These are phyloP conservation scores for Pseudogymnoascus verrucosus DNA, from an alignment of 2,329 filamentous ascomycete species.

Conservation along the genomic window DNA sequence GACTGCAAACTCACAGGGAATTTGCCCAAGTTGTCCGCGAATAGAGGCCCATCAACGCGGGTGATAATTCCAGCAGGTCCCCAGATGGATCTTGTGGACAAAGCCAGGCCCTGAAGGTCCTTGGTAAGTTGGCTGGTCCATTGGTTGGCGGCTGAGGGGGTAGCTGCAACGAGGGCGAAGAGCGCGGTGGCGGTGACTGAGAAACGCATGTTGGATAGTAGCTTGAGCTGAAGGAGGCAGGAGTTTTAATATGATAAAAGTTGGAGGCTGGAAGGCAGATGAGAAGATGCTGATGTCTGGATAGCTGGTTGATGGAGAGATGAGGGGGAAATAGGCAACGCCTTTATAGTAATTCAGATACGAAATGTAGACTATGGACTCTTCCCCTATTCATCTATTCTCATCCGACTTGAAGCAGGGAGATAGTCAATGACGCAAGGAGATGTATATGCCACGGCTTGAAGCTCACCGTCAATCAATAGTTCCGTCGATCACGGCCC, in stretches of 20 bases:
- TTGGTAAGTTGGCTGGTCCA: background rate
- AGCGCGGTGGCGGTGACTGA: background rate
- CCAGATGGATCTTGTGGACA: background rate
- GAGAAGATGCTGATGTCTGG: background rate
- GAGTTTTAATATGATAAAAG: background rate
- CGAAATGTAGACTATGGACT: background rate
- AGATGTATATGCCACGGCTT: background rate
- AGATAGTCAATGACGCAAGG: background rate
- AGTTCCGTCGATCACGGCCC: background rate
- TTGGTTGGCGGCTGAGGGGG: background rate
- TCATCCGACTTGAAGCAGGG: background rate
- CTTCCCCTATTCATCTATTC: background rate
- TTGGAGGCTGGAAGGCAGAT: background rate
- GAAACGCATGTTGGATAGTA: background rate
- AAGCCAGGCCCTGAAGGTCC: background rate
- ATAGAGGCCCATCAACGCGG: background rate
- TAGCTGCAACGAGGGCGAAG: background rate
- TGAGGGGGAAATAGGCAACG: background rate
- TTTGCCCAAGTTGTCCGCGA: background rate
- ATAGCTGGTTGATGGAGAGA: background rate
- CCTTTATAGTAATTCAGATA: background rate
- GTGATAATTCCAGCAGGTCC: background rate
- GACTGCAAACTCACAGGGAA: background rate
- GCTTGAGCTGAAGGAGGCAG: background rate
- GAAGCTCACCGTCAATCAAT: slow-evolving; percentile 4